phyloP scores from a whole-genome alignment of 2,329 filamentous ascomycete genomes.

The Escovopsis sp. region DNA sequence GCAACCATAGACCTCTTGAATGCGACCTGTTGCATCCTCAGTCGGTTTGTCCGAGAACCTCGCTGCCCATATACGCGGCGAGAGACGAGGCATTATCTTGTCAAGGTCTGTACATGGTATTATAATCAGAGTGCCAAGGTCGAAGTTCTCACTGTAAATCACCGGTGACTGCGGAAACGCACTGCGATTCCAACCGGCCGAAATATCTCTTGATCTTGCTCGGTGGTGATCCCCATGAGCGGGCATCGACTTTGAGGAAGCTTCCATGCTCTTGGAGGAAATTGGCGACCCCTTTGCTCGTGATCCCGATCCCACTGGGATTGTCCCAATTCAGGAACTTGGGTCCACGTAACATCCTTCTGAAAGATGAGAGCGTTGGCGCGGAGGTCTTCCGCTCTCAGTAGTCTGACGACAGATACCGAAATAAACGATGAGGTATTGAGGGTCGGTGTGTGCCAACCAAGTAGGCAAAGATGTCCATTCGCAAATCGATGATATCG shows the following conservation, averaged over 20 bases:
- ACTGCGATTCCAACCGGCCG: constrained; percentile 50
- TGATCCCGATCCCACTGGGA: background rate
- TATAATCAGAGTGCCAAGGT: background rate
- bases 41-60: constrained; percentile 32
- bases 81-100: constrained; percentile 33
- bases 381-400: constrained; percentile 35
- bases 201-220: constrained; percentile 40
- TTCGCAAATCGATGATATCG: constrained; percentile 39
- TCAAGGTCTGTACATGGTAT: constrained; percentile 33
- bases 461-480: constrained; percentile 49
- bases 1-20: constrained; percentile 40
- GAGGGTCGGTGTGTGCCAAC: constrained; percentile 45
- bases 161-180: constrained; percentile 43
- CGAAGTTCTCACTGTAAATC: constrained; percentile 13
- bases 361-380: constrained; percentile 27
- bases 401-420: constrained; percentile 32
- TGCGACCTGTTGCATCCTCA: constrained; percentile 10
- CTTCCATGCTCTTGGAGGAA: constrained; percentile 38
- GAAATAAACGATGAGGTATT: constrained; percentile 45
- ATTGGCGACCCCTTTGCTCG: constrained; percentile 18
- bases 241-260: constrained; percentile 46
- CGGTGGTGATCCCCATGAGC: constrained; percentile 49
- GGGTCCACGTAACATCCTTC: constrained; percentile 25
- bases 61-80: constrained; percentile 47
- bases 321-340: constrained; percentile 19